phyloP scores from a whole-genome alignment of 2,329 filamentous ascomycete species.

The Aspergillus sp. region DNA sequence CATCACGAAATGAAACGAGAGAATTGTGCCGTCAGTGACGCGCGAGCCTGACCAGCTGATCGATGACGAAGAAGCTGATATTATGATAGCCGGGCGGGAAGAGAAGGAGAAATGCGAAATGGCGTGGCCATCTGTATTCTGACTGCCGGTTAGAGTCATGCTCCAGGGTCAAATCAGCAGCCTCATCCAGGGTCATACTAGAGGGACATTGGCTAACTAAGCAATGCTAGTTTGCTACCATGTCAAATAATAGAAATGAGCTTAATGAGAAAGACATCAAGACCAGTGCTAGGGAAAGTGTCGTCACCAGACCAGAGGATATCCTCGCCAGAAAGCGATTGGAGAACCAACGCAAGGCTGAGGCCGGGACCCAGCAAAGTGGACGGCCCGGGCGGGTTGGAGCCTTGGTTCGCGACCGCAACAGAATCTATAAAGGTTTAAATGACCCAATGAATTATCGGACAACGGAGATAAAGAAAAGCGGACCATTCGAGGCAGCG shows the following conservation, averaged over 20 bases:
- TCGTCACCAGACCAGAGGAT: background rate
- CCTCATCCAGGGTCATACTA: background rate
- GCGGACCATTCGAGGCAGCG: background rate
- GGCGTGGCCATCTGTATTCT: background rate
- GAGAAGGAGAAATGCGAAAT: background rate
- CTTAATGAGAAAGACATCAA: background rate
- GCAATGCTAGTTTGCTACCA: background rate
- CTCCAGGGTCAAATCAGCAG: background rate
- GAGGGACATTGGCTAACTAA: background rate
- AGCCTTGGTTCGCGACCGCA: conserved; percentile 11
- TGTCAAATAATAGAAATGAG: background rate
- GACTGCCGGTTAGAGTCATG: background rate
- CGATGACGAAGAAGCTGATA: background rate
- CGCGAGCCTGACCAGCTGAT: background rate
- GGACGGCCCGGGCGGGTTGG: conserved; percentile 14
- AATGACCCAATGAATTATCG: background rate
- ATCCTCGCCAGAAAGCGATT: background rate
- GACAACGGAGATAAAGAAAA: background rate
- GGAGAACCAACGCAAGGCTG: background rate
- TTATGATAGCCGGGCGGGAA: conserved; percentile 1
- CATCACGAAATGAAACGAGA: background rate
- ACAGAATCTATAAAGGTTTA: background rate
- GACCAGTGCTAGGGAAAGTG: background rate
- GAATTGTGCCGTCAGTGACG: background rate
- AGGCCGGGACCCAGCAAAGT: conserved; percentile 3